phyloP scores from a whole-genome alignment of 495 filamentous ascomycete species.

The Lineolata rhizophorae region DNA sequence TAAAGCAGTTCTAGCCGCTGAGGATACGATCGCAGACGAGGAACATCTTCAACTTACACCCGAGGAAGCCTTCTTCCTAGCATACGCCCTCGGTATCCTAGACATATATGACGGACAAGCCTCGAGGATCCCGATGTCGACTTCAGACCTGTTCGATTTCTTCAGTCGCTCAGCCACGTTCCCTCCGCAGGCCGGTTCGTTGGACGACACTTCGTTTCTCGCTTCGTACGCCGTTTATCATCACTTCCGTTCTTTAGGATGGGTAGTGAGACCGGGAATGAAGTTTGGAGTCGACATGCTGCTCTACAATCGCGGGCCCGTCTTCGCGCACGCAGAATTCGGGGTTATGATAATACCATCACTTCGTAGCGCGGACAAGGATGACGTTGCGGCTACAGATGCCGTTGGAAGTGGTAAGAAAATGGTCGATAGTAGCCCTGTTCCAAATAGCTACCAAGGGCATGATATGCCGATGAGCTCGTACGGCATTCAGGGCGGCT shows the following conservation, averaged over 20 bases:
- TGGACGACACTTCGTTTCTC: conserved; percentile 66
- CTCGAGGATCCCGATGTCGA: conserved; percentile 18
- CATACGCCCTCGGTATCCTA: conserved; percentile 62
- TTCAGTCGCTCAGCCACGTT: conserved; percentile 49
- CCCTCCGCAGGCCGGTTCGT: conserved; percentile 22
- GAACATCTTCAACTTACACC: conserved; percentile 80
- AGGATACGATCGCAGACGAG: conserved; percentile 53
- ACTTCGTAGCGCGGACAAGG: too few relatives aligned
- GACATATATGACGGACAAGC: conserved; percentile 25
- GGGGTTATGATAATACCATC: conserved; percentile 65
- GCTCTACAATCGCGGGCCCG: conserved; percentile 84
- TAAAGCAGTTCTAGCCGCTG: too few relatives aligned
- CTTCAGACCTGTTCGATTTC: conserved; percentile 31
- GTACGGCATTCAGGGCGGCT: conserved; percentile 17
- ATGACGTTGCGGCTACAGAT: too few relatives aligned
- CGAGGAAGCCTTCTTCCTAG: conserved; percentile 85
- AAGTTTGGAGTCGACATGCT: conserved; percentile 93
- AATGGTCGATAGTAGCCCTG: too few relatives aligned
- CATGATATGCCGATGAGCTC: conserved; percentile 55
- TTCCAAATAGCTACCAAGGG: too few relatives aligned
- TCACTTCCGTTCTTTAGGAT: conserved; percentile 88
- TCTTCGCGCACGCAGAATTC: conserved; percentile 86
- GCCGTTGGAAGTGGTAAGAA: too few relatives aligned
- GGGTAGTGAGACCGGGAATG: conserved; percentile 82
- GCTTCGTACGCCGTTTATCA: conserved; percentile 78